Evolutionary conservation across 1,139 yeast species (phyloP).

Genomic region (Wickerhamomyces sp.): DNA sequence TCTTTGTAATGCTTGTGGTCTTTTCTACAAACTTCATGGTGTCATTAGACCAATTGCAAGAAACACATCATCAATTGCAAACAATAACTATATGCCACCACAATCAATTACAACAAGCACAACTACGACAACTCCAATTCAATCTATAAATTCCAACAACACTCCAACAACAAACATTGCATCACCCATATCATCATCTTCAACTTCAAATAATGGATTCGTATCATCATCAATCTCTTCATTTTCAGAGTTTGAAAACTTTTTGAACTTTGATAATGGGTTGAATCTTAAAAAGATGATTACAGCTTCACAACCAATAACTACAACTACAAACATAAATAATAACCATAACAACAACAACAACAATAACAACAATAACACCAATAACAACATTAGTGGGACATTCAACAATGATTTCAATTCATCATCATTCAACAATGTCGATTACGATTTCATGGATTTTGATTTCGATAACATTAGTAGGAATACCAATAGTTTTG

Average conservation of each 20-base stretch:
- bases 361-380: background rate
- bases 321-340: too few relatives aligned
- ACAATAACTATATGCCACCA: background rate
- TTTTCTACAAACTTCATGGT: conserved; percentile 84
- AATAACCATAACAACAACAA: background rate
- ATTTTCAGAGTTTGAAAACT: conserved; percentile 1
- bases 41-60: conserved; percentile 67
- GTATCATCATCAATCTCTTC: background rate
- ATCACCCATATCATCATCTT: background rate
- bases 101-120: background rate
- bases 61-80: background rate
- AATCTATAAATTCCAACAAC: background rate
- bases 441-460: background rate
- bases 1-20: conserved; percentile 89
- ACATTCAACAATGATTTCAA: background rate
- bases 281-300: too few relatives aligned
- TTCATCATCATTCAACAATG: too few relatives aligned
- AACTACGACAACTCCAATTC: background rate
- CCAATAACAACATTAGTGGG: background rate
- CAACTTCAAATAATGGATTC: background rate
- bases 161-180: background rate
- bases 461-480: background rate
- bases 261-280: conserved; percentile 1
- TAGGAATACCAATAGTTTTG: too few relatives aligned
- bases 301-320: too few relatives aligned